phyloP scores from a whole-genome alignment of 768 basidiomycete species.

The Pulveroboletus sp. region DNA sequence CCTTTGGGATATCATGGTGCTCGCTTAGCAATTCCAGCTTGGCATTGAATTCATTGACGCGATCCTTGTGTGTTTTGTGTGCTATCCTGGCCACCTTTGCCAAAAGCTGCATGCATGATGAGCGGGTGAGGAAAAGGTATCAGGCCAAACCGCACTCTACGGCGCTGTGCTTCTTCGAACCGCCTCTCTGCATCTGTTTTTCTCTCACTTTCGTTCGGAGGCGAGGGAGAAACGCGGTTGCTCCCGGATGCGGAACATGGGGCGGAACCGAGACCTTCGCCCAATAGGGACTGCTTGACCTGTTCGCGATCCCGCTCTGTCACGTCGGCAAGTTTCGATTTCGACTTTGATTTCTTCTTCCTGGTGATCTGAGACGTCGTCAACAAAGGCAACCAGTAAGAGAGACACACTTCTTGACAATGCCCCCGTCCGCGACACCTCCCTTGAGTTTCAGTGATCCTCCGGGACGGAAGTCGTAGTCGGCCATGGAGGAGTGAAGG shows the following conservation, averaged over 20 bases:
- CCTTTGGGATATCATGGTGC: constrained; percentile 95
- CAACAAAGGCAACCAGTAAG: background rate
- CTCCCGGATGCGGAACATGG: constrained; percentile 50
- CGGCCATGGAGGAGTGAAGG: constrained; percentile 50
- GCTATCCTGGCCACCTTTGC: constrained; percentile 74
- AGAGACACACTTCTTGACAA: constrained; percentile 71
- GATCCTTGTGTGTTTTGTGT: constrained; percentile 86
- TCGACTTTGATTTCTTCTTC: constrained; percentile 82
- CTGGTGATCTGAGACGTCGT: constrained; percentile 34
- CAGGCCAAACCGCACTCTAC: constrained; percentile 50
- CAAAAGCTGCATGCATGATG: constrained; percentile 49
- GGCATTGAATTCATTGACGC: constrained; percentile 84
- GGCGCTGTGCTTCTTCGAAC: constrained; percentile 83
- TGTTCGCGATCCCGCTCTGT: constrained; percentile 37
- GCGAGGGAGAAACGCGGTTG: constrained; percentile 55
- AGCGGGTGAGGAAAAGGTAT: background rate
- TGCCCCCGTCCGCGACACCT: constrained; percentile 70
- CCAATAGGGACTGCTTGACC: constrained; percentile 48
- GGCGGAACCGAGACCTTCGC: constrained; percentile 41
- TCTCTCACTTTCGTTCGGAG: constrained; percentile 42
- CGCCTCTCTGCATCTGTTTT: constrained; percentile 87
- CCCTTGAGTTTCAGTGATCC: constrained; percentile 90
- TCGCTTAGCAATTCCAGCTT: constrained; percentile 85
- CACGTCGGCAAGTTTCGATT: constrained; percentile 49
- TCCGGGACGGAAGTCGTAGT: constrained; percentile 80